Evolutionary conservation across 2,329 filamentous ascomycete species (phyloP), one percentile per base, ranked within the genome.

Genomic region (Ramichloridium luteum): DNA sequence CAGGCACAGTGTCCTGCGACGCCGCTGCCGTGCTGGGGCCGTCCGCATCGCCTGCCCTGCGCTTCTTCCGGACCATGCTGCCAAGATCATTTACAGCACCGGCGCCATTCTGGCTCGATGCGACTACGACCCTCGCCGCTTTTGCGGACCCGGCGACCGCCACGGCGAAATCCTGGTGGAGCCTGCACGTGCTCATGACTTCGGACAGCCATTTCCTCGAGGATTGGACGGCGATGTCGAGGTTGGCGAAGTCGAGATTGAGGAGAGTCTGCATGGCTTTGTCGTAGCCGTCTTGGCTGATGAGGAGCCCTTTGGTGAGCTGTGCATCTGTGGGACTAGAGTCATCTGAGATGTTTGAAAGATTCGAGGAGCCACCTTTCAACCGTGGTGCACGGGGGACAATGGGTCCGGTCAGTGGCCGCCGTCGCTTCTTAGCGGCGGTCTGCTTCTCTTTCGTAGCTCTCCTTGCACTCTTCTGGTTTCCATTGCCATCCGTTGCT

Each of bases 201-300:
- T 88, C 80, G 10, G 66, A 66, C 26, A 75, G 64, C 80, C 81
- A 90, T 32, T 78, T 71, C 31, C 56, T 60, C 2, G 80, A 82
- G 47, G 79, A 83, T 17, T 64, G 62, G 2, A 59, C 61, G 0
- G 78, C 75, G 28, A 77, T 69, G 8, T 71, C 68, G 3, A 74
- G 55, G 6, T 68, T 77, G 1, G 72, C 65, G 54, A 90, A 90
- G 52, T 85, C 80, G 0, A 85, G 68, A 36, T 78, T 72, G 4
- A 86, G 65, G 0, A 90, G 62, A 6, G 1, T 79, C 73, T 2
- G 56, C 64, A 16, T 74, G 52, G 46, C 48, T 55, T 62, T 48
- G 59, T 67, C 46, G 58, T 65, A 45, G 57, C 61, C 35, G 16
- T 53, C 50, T 34, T 41, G 44, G 9, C 43, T 32, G 12, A 53